Evolutionary conservation across 2,329 filamentous ascomycete genomes (phyloP).

Genomic region (Paraphaeosphaeria sporulosa): DNA sequence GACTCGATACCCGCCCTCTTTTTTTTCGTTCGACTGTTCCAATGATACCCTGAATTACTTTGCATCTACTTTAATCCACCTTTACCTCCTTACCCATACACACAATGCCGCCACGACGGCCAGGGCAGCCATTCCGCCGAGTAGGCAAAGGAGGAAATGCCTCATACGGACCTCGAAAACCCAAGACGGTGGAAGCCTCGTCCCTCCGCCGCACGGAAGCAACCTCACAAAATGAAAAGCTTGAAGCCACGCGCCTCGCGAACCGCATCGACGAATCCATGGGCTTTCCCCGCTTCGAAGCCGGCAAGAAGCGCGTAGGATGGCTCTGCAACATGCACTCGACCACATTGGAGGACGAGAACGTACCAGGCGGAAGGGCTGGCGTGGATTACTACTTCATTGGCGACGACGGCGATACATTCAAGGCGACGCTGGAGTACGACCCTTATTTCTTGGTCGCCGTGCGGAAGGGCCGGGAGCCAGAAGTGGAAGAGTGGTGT

Average conservation of each 20-base stretch:
- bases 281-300: slow-evolving; percentile 92
- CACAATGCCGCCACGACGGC: slow-evolving; percentile 55
- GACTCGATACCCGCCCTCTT: slow-evolving; percentile 17
- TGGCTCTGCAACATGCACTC: slow-evolving; percentile 97
- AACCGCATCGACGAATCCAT: slow-evolving; percentile 93
- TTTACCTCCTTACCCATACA: slow-evolving; percentile 17
- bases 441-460: slow-evolving; percentile 96
- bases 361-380: slow-evolving; percentile 81
- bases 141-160: slow-evolving; percentile 53
- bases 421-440: slow-evolving; percentile 96
- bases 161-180: slow-evolving; percentile 61
- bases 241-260: slow-evolving; percentile 82
- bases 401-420: slow-evolving; percentile 74
- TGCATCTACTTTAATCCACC: neutral
- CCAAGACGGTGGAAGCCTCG: slow-evolving; percentile 81
- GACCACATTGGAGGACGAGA: slow-evolving; percentile 84
- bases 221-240: slow-evolving; percentile 91
- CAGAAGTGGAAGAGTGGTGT: slow-evolving; percentile 96
- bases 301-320: slow-evolving; percentile 82
- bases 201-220: slow-evolving; percentile 78
- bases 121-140: slow-evolving; percentile 52
- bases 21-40: slow-evolving; percentile 26
- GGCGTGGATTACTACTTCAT: slow-evolving; percentile 98
- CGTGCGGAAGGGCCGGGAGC: slow-evolving; percentile 84
- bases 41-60: slow-evolving; percentile 40